Evolutionary conservation across 2,329 filamentous ascomycete genomes (phyloP).

Genomic region (Magnaporthiopsis rhizophila): DNA sequence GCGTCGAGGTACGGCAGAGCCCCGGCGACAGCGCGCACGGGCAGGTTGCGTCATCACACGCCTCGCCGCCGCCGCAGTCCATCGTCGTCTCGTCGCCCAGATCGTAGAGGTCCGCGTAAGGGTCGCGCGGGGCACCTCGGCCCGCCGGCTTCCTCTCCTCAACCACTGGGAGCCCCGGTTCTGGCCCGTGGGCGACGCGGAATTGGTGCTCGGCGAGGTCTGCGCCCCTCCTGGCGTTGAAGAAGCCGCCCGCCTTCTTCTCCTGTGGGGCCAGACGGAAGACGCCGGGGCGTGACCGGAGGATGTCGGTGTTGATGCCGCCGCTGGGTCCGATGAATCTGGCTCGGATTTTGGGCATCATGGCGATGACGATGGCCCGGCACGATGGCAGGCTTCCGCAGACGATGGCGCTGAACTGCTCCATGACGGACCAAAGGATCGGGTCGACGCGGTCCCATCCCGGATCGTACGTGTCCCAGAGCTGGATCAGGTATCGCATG

Average conservation of each 20-base stretch:
- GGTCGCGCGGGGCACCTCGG: not conserved
- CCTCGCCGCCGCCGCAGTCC: not conserved
- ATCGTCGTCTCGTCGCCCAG: not conserved
- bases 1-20: not conserved
- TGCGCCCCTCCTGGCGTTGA: not conserved
- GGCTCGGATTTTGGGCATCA: not conserved
- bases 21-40: not conserved
- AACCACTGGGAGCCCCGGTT: not conserved
- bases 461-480: slow-evolving; percentile 5
- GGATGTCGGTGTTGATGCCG: too few species aligned
- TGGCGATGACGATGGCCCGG: slow-evolving; percentile 1
- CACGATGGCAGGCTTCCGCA: slow-evolving; percentile 7
- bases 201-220: slow-evolving; percentile 1
- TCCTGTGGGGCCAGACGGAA: not conserved
- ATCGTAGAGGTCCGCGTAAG: not conserved
- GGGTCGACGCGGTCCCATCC: slow-evolving; percentile 8
- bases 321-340: not conserved
- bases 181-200: not conserved
- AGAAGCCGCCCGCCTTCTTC: not conserved
- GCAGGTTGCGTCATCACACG: not conserved
- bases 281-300: not conserved
- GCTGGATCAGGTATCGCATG: slow-evolving; percentile 3
- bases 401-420: slow-evolving; percentile 8
- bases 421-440: slow-evolving; percentile 7
- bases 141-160: not conserved